Percentiles rank a stretch among this genome's conserved stretches.
Evolutionary conservation across 192 early-diverging fungal species (phyloP).

Genomic region (Coemansia sp.): DNA sequence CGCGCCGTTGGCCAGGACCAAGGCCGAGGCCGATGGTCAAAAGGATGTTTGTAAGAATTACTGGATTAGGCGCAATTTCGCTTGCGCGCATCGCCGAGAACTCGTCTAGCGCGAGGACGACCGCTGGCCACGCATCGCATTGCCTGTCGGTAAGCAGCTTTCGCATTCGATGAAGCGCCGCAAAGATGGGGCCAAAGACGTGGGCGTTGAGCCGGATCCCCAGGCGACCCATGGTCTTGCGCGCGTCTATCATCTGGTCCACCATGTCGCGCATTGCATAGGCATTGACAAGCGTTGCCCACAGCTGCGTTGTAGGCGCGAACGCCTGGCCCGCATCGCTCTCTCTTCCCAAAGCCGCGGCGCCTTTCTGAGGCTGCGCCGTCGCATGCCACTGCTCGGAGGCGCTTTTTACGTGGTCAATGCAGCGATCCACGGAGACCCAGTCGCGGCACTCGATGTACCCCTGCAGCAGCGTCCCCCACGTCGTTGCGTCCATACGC

Average conservation of each 20-base stretch:
- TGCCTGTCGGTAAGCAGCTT: slow-evolving; percentile 9
- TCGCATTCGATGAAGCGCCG: slow-evolving; percentile 35
- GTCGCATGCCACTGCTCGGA: slow-evolving; percentile 16
- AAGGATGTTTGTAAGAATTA: slow-evolving; percentile 34
- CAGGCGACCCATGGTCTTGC: slow-evolving; percentile 23
- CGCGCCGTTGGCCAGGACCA: slow-evolving; percentile 10
- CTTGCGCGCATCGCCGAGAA: slow-evolving; percentile 27
- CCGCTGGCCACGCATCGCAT: slow-evolving; percentile 20
- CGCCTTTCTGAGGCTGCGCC: background rate
- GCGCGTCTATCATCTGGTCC: slow-evolving; percentile 29
- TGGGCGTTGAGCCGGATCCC: slow-evolving; percentile 20
- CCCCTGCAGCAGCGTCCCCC: slow-evolving; percentile 44
- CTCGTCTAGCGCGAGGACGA: slow-evolving; percentile 27
- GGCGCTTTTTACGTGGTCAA: slow-evolving; percentile 12
- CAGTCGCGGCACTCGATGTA: slow-evolving; percentile 36
- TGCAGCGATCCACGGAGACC: slow-evolving; percentile 31
- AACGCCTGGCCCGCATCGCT: background rate
- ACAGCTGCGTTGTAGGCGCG: slow-evolving; percentile 28
- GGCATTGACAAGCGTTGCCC: slow-evolving; percentile 30
- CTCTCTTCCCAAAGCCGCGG: background rate
- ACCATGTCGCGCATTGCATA: slow-evolving; percentile 44
- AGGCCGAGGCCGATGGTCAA: slow-evolving; percentile 33
- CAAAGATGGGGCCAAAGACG: slow-evolving; percentile 37
- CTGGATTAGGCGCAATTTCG: slow-evolving; percentile 18
- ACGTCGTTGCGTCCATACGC: slow-evolving; percentile 37